These are phyloP conservation scores for Nephelium lappaceum DNA, from an alignment of 345 rosid genomes.

Conservation along the genomic window DNA sequence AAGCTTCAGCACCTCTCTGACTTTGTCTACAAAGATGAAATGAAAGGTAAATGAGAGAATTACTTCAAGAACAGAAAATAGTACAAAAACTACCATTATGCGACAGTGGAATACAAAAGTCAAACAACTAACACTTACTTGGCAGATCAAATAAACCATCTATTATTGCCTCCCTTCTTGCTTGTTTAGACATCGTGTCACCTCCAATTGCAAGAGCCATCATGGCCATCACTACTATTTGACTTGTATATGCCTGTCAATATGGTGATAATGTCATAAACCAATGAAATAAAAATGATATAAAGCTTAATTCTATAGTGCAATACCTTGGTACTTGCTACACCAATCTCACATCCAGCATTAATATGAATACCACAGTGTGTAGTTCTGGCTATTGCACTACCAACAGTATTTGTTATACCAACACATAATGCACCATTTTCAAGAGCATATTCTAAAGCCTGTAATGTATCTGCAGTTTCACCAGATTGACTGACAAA, in stretches of 20 bases:
- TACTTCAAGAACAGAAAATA: background rate
- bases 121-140: constrained; percentile 48
- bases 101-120: background rate
- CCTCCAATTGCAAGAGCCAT: constrained; percentile 91
- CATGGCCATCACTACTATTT: constrained; percentile 97
- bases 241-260: constrained; percentile 93
- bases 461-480: constrained; percentile 92
- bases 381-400: constrained; percentile 89
- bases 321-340: constrained; percentile 94
- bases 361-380: constrained; percentile 93
- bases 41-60: background rate
- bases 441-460: constrained; percentile 78
- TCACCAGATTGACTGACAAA: constrained; percentile 99
- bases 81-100: background rate
- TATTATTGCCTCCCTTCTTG: constrained; percentile 81
- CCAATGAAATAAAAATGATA: constrained; percentile 13
- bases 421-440: constrained; percentile 98
- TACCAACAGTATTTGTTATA: constrained; percentile 93
- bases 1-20: constrained; percentile 84
- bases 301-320: background rate
- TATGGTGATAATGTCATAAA: constrained; percentile 3
- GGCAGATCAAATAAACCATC: constrained; percentile 93
- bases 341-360: constrained; percentile 97
- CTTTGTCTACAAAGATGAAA: constrained; percentile 56
- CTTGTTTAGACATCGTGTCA: constrained; percentile 78